Base-by-base conservation (phyloP, 2,329 filamentous ascomycete genomes). In the Talaromyces sp. region DNA sequence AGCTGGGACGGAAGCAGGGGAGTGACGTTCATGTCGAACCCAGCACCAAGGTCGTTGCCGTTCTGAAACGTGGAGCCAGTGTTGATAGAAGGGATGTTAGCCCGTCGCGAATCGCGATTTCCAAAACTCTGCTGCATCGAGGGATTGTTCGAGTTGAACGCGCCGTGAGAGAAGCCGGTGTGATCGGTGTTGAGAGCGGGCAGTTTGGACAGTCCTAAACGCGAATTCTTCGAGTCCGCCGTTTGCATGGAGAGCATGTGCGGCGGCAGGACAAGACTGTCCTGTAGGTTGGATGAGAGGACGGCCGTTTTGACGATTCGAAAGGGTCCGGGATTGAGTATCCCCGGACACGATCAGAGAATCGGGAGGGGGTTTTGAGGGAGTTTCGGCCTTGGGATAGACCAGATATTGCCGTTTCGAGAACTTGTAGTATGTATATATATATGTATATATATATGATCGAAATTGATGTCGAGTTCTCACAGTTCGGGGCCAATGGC, bases 21-120 rank as follows among this genome's bases (percentile, higher is more conserved):
- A 10, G 95, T 97, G 78, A 97, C 98, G 79, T 98, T 95, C 94
- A 98, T 97, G 73, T 98, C 95, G 73, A 92, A 96, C 51, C 86
- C 92, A 28, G 90, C 94, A 67, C 89, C 83, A 86, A 96, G 87
- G 66, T 96, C 92, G 69, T 84, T 85, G 63, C 79, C 81, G 74
- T 83, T 86, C 70, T 85, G 83, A 65, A 82, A 79, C 59, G 77
- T 78, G 65, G 86, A 81, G 72, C 89, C 88, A 27, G 95, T 97
- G 77, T 97, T 97, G 80, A 98, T 96, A 66, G 89, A 88, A 66
- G 94, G 92, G 72, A 98, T 90, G 79, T 96, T 96, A 65, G 77
- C 77, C 68, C 92, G 86, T 70, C 93, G 89, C 68, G 90, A 87
- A 77, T 96, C 92, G 71, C 93, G 87, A 75, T 96, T 92, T 67